Conservation (phyloP, 2,329 filamentous ascomycete genomes). For the Diaporthe ampelina region DNA sequence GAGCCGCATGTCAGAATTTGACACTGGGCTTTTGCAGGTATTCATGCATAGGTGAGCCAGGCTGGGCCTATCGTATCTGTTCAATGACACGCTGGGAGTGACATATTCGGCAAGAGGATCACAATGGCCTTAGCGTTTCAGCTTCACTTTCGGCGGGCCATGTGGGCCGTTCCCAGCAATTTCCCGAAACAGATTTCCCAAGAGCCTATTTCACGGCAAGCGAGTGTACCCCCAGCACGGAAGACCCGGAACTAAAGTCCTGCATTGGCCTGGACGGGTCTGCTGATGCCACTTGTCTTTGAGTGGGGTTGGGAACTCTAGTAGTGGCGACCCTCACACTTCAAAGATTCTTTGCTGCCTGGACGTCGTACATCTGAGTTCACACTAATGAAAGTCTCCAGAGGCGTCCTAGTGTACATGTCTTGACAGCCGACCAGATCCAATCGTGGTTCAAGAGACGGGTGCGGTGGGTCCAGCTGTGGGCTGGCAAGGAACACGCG, state of each 20-base stretch:
- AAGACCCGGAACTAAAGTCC: neutral
- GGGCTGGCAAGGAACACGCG: conserved; percentile 13
- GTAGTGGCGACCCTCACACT: neutral
- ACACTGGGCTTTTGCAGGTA: neutral
- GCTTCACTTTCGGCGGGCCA: neutral
- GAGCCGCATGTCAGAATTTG: conserved; percentile 12
- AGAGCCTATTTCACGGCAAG: neutral
- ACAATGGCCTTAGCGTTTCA: neutral
- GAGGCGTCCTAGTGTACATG: neutral
- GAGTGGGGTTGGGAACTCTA: neutral
- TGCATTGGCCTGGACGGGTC: conserved; percentile 9
- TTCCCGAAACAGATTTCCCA: neutral
- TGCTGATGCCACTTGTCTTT: conserved; percentile 2
- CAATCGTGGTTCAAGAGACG: neutral
- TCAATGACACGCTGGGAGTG: neutral
- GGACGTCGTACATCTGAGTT: neutral
- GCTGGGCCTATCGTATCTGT: neutral
- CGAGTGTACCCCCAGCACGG: neutral
- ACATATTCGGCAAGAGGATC: neutral
- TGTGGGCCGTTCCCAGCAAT: neutral
- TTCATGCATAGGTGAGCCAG: neutral
- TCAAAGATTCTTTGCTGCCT: conserved; percentile 16
- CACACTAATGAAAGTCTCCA: neutral
- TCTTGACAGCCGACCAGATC: neutral
- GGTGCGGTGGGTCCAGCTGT: conserved; percentile 17